These are phyloP conservation scores for Pholiota adiposa DNA, from an alignment of 1,284 basidiomycete species.

Conservation along the genomic window DNA sequence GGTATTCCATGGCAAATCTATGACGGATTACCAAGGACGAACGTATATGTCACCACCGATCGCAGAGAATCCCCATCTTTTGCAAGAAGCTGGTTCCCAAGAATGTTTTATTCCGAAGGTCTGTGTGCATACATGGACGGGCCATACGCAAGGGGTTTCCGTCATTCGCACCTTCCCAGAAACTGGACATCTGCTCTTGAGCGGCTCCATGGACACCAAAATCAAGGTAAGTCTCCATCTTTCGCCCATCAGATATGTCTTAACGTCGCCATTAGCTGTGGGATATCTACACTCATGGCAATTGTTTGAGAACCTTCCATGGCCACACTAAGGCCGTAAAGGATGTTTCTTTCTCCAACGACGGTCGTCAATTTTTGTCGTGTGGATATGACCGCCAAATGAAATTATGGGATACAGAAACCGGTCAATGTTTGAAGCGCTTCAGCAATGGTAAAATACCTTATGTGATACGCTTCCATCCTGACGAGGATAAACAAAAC, in stretches of 20 bases:
- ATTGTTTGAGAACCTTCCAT: constrained; percentile 96
- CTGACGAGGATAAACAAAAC: constrained; percentile 94
- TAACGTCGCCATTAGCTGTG: constrained; percentile 70
- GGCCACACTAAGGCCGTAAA: constrained; percentile 97
- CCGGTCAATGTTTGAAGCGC: constrained; percentile 93
- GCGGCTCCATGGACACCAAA: constrained; percentile 97
- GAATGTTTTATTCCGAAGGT: constrained; percentile 94
- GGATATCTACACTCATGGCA: constrained; percentile 97
- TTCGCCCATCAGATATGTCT: not conserved
- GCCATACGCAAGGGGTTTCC: constrained; percentile 97
- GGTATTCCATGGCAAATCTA: constrained; percentile 96
- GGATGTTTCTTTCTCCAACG: constrained; percentile 94
- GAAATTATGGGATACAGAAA: constrained; percentile 99
- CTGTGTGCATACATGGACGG: constrained; percentile 98
- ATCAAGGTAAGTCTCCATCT: constrained; percentile 75
- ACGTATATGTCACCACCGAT: constrained; percentile 97
- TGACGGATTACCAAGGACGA: constrained; percentile 97
- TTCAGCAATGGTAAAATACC: constrained; percentile 98
- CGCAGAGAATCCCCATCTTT: constrained; percentile 78
- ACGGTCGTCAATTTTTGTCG: constrained; percentile 89
- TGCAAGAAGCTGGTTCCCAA: constrained; percentile 82
- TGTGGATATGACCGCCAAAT: constrained; percentile 96
- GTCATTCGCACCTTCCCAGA: constrained; percentile 91
- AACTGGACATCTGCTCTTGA: constrained; percentile 92
- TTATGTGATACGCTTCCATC: constrained; percentile 94